phyloP scores from a whole-genome alignment of 306 rosid genomes.

The Pyrus communis region DNA sequence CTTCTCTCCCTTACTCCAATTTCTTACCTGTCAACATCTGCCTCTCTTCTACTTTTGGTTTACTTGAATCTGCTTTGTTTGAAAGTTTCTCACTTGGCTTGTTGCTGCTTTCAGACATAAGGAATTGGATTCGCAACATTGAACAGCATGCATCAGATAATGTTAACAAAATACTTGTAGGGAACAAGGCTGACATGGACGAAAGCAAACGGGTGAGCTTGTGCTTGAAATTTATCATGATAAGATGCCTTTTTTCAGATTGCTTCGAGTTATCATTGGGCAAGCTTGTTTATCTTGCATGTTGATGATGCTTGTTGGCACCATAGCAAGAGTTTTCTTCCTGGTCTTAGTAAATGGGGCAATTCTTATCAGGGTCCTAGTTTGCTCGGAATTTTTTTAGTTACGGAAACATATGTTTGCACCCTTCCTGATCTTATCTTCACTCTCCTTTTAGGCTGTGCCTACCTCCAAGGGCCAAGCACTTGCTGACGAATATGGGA shows the following conservation, averaged over 20 bases:
- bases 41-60: slow-evolving; percentile 1
- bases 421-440: not conserved
- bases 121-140: slow-evolving; percentile 93
- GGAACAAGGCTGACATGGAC: slow-evolving; percentile 97
- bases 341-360: not conserved
- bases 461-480: slow-evolving; percentile 94
- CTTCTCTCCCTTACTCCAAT: slow-evolving; percentile 3
- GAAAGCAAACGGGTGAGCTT: slow-evolving; percentile 83
- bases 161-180: slow-evolving; percentile 86
- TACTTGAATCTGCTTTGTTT: not conserved
- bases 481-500: slow-evolving; percentile 92
- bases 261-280: not conserved
- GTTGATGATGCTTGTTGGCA: not conserved
- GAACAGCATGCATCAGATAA: slow-evolving; percentile 97
- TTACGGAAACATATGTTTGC: not conserved
- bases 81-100: not conserved
- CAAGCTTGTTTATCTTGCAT: not conserved
- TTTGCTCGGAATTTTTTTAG: not conserved
- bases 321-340: not conserved
- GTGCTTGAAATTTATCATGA: not conserved
- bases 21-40: not conserved
- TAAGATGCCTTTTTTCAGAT: not conserved
- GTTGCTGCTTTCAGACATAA: slow-evolving; percentile 56
- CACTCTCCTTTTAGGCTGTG: slow-evolving; percentile 49
- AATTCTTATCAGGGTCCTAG: too few species aligned